These are phyloP conservation scores for Phialemonium atrogriseum DNA, from an alignment of 2,329 filamentous ascomycete genomes.

Conservation along the genomic window DNA sequence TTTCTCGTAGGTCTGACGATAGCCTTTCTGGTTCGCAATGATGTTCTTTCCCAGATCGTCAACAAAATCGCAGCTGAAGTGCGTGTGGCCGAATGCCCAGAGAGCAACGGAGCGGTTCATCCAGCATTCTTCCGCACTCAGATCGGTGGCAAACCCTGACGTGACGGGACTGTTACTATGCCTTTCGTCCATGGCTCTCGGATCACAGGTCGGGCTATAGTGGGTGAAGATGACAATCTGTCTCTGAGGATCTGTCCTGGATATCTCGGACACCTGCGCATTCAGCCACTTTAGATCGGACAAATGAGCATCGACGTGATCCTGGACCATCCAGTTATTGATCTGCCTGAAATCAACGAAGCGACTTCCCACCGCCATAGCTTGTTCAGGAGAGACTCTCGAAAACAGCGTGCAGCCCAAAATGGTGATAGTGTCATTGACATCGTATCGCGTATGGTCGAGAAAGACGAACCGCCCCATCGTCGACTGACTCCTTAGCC, in stretches of 20 bases:
- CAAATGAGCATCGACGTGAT: slow-evolving; percentile 10
- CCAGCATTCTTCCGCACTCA: slow-evolving; percentile 29
- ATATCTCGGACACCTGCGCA: slow-evolving; percentile 6
- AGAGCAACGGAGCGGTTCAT: slow-evolving; percentile 24
- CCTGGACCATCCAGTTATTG: slow-evolving; percentile 9
- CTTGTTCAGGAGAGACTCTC: slow-evolving; percentile 19
- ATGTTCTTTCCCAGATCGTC: slow-evolving; percentile 20
- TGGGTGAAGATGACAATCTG: slow-evolving; percentile 9
- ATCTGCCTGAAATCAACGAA: slow-evolving; percentile 34
- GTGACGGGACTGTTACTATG: background rate
- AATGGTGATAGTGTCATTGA: slow-evolving; percentile 25
- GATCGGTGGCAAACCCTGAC: slow-evolving; percentile 30
- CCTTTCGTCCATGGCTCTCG: slow-evolving; percentile 7
- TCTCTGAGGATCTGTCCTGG: background rate
- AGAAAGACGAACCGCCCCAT: slow-evolving; percentile 26
- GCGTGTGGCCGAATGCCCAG: slow-evolving; percentile 42
- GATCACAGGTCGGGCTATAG: slow-evolving; percentile 9
- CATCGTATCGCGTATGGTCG: slow-evolving; percentile 27
- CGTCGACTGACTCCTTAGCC: background rate
- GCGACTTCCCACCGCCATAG: slow-evolving; percentile 20
- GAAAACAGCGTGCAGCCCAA: slow-evolving; percentile 34
- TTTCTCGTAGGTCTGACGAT: slow-evolving; percentile 2
- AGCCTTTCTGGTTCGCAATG: slow-evolving; percentile 21
- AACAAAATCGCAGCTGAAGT: slow-evolving; percentile 32
- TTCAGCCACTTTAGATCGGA: slow-evolving; percentile 15